Evolutionary conservation across 768 basidiomycete genomes (phyloP), one percentile per base, ranked within the genome.

Genomic region (Hydnomerulius pinastri): DNA sequence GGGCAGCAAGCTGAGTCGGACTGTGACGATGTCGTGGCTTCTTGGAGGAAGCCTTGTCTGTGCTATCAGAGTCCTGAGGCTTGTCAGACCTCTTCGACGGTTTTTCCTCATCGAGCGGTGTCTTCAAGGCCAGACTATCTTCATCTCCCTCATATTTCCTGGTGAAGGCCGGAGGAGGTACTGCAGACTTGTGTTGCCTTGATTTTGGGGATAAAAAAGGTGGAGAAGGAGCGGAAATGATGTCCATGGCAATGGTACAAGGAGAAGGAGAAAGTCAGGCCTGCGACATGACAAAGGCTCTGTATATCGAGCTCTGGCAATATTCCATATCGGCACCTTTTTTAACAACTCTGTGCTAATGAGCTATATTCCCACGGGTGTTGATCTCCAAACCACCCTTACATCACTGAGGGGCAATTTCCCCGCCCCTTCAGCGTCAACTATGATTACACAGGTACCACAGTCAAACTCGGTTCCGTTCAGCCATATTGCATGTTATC

Each of bases 21-120:
- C 81, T 80, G 61, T 90, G 89, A 41, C 89, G 81, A 70, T 90
- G 86, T 55, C 89, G 79, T 40, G 88, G 85, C 64, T 90, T 90
- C 80, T 90, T 90, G 46, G 57, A 46, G 6, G 55, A 43, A 1
- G 62, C 1, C 57, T 64, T 68, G 52, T 64, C 66, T 10, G 38
- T 4, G 39, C 32, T 39, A 44, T 64, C 64, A 11, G 48, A n/a
- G 50, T 68, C 68, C 17, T 45, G 51, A n/a, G 51, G 53, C 48
- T 54, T 69, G 54, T 54, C 54, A 2, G 54, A 50, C 58, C 52
- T 36, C 47, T 51, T 66, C 20, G 39, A 8, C 6, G 58, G 58
- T 54, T 59, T 58, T 59, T 56, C 68, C 50, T 66, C 64, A 33
- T 66, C 64, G 36, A 55, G 39, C 10, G 46, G 32, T 3, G 44